These are phyloP conservation scores for Pyrenopolyporus hunteri DNA, from an alignment of 495 filamentous ascomycete species.

Conservation along the genomic window DNA sequence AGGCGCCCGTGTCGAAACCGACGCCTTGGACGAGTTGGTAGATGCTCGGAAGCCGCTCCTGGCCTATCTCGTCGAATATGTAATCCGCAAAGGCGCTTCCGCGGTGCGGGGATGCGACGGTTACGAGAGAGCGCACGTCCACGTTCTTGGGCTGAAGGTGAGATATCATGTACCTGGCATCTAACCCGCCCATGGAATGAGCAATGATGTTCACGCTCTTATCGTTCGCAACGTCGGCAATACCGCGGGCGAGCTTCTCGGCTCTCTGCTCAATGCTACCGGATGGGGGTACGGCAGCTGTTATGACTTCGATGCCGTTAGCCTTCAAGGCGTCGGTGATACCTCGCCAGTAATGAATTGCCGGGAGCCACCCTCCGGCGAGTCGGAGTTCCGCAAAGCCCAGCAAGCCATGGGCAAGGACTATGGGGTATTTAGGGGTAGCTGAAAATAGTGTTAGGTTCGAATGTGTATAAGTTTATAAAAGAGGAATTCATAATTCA, in stretches of 20 bases:
- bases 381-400: slow-evolving; percentile 87
- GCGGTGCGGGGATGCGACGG: slow-evolving; percentile 86
- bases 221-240: slow-evolving; percentile 68
- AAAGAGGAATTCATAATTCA: slow-evolving; percentile 6
- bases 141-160: slow-evolving; percentile 72
- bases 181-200: slow-evolving; percentile 78
- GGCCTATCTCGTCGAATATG: slow-evolving; percentile 73
- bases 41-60: slow-evolving; percentile 64
- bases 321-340: slow-evolving; percentile 78
- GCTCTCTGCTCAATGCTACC: slow-evolving; percentile 81
- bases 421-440: slow-evolving; percentile 72
- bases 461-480: neutral
- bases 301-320: slow-evolving; percentile 80
- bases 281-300: slow-evolving; percentile 77
- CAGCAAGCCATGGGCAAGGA: slow-evolving; percentile 88
- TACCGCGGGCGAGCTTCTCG: slow-evolving; percentile 66
- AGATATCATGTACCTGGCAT: slow-evolving; percentile 92
- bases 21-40: slow-evolving; percentile 71
- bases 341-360: slow-evolving; percentile 90
- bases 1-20: slow-evolving; percentile 80
- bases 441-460: slow-evolving; percentile 43
- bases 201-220: slow-evolving; percentile 88
- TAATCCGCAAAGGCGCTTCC: slow-evolving; percentile 88
- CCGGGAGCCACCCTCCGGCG: slow-evolving; percentile 71
- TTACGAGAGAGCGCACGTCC: slow-evolving; percentile 76